Evolutionary conservation across 352 stramenopile species (phyloP).

Genomic region (Pythium brassicae): DNA sequence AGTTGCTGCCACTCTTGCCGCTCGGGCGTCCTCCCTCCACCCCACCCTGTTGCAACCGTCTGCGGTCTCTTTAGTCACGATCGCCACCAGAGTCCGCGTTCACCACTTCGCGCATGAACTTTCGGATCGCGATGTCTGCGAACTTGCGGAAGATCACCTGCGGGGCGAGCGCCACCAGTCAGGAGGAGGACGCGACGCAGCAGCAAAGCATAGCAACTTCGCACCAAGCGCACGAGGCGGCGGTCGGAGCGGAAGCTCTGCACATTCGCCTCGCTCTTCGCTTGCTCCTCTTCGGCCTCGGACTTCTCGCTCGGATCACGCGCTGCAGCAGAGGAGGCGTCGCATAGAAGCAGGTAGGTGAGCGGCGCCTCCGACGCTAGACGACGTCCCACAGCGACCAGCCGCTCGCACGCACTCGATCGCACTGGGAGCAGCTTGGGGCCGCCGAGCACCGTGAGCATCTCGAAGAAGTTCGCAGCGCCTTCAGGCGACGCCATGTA

Average conservation of each 20-base stretch:
- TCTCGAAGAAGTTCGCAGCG: conserved; percentile 50
- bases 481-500: conserved; percentile 39
- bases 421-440: conserved; percentile 59
- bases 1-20: no score
- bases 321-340: conserved; percentile 25
- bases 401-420: conserved; percentile 21
- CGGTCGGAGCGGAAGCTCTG: conserved; percentile 82
- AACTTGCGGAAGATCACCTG: conserved; percentile 71
- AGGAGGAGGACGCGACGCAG: not conserved
- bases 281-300: conserved; percentile 44
- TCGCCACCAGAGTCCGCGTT: conserved; percentile 9
- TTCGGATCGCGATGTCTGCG: conserved; percentile 58
- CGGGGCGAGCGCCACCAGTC: not conserved
- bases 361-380: not conserved
- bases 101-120: conserved; percentile 50
- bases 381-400: conserved; percentile 1
- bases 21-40: no score
- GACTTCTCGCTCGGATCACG: conserved; percentile 44
- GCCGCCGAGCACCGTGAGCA: conserved; percentile 47
- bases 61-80: not conserved
- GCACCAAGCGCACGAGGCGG: conserved; percentile 62
- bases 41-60: no score
- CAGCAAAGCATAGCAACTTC: no score
- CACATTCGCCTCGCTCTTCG: conserved; percentile 60
- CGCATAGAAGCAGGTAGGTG: not conserved